Conservation (phyloP, 805 yeast species). For the Ogataea naganishii region DNA sequence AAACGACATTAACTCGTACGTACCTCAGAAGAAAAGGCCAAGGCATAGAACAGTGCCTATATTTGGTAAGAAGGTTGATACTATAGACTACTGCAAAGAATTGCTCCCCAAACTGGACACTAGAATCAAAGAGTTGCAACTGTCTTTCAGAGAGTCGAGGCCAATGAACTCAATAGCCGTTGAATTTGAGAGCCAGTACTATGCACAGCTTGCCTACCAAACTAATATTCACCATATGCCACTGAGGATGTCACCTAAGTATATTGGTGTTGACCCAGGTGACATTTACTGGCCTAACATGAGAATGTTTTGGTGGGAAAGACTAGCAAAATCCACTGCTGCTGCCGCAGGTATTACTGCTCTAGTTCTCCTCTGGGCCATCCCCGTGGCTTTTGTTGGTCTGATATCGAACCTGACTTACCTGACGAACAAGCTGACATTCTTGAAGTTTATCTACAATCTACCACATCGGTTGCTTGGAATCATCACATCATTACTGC, state of each 20-base stretch:
- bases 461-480: slow-evolving; percentile 51
- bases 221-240: slow-evolving; percentile 58
- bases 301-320: slow-evolving; percentile 78
- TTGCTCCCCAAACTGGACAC: slow-evolving; percentile 47
- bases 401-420: slow-evolving; percentile 58
- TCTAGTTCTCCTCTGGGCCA: slow-evolving; percentile 58
- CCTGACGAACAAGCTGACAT: slow-evolving; percentile 46
- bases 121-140: slow-evolving; percentile 50
- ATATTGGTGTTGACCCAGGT: slow-evolving; percentile 53
- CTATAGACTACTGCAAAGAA: slow-evolving; percentile 48
- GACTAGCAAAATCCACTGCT: slow-evolving; percentile 41
- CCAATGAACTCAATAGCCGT: slow-evolving; percentile 79
- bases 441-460: slow-evolving; percentile 47
- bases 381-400: slow-evolving; percentile 78
- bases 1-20: slow-evolving; percentile 44
- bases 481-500: slow-evolving; percentile 58
- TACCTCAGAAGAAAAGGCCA: slow-evolving; percentile 67
- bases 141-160: slow-evolving; percentile 31
- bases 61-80: slow-evolving; percentile 55
- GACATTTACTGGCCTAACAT: slow-evolving; percentile 65
- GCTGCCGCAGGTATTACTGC: slow-evolving; percentile 48
- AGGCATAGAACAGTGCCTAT: slow-evolving; percentile 31
- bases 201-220: slow-evolving; percentile 68
- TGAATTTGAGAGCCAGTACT: slow-evolving; percentile 68
- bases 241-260: slow-evolving; percentile 49